Evolutionary conservation across 1,139 yeast species (phyloP).

Genomic region (Nematodospora anomalae): DNA sequence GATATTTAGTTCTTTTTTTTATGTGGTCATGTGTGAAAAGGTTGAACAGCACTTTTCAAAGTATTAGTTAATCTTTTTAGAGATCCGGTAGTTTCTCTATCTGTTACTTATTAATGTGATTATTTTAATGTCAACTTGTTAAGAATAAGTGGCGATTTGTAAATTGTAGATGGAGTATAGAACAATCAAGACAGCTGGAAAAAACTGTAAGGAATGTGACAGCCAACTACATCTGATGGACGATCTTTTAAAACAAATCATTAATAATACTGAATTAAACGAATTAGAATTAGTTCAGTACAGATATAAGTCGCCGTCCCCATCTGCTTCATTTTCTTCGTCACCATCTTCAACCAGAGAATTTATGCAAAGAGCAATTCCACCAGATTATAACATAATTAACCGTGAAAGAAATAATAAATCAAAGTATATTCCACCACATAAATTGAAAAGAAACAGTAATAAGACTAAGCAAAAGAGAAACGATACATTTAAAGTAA

Average conservation of each 20-base stretch:
- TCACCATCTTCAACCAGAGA: slow-evolving; percentile 1
- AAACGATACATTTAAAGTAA: not conserved
- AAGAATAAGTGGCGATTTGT: too few relatives aligned
- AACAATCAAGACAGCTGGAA: not conserved
- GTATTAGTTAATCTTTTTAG: too few relatives aligned
- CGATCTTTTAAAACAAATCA: slow-evolving; percentile 1
- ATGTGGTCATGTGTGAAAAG: not conserved
- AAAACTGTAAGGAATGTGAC: not conserved
- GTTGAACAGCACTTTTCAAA: too few relatives aligned
- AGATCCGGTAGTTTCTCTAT: too few relatives aligned
- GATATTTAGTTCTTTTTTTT: not conserved
- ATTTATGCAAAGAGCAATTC: not conserved
- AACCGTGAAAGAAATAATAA: not conserved
- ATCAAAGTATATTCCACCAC: slow-evolving; percentile 11
- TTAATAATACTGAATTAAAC: slow-evolving; percentile 2
- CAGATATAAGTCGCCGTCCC: not conserved
- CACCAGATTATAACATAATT: not conserved
- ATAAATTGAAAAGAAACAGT: slow-evolving; percentile 4
- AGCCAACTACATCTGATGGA: slow-evolving; percentile 3
- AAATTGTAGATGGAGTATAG: too few relatives aligned
- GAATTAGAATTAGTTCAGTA: not conserved
- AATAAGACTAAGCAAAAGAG: not conserved
- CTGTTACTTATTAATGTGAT: too few relatives aligned
- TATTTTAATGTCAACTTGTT: too few relatives aligned
- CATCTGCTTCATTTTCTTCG: not conserved